Evolutionary conservation across 2,329 filamentous ascomycete species (phyloP).

Genomic region (Stachybotrys chlorohalonatus): DNA sequence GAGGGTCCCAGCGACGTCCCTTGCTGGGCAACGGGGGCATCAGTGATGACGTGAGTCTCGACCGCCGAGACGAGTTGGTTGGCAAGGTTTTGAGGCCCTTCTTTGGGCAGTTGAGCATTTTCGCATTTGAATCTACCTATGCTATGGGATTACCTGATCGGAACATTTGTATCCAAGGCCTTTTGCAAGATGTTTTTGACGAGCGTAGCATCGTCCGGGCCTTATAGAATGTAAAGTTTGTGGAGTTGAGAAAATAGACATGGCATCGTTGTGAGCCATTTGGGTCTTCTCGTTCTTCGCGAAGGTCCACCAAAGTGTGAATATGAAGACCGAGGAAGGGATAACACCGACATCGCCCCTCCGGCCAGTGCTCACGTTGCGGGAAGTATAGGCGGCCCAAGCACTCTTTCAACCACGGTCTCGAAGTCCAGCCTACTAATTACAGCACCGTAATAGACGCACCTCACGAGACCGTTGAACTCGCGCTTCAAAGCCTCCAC

Average conservation of each 20-base stretch:
- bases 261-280: neutral
- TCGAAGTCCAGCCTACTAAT: slow-evolving; percentile 39
- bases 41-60: slow-evolving; percentile 45
- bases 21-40: slow-evolving; percentile 44
- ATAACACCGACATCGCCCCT: too few relatives aligned
- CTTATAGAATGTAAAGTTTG: slow-evolving; percentile 24
- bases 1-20: slow-evolving; percentile 32
- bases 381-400: slow-evolving; percentile 13
- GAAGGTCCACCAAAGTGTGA: neutral
- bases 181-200: slow-evolving; percentile 72
- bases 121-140: slow-evolving; percentile 88
- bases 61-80: slow-evolving; percentile 60
- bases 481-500: slow-evolving; percentile 29
- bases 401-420: slow-evolving; percentile 30
- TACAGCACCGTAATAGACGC: slow-evolving; percentile 37
- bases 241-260: neutral
- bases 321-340: too few relatives aligned
- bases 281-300: neutral
- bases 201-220: slow-evolving; percentile 60
- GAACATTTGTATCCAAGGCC: slow-evolving; percentile 50
- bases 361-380: too few relatives aligned
- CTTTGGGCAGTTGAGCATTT: slow-evolving; percentile 85
- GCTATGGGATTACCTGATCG: slow-evolving; percentile 65
- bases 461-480: slow-evolving; percentile 34
- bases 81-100: slow-evolving; percentile 77